Evolutionary conservation across 352 stramenopile species (phyloP), one percentile per base, ranked within the genome.

Genomic region (Pythium coloratum): DNA sequence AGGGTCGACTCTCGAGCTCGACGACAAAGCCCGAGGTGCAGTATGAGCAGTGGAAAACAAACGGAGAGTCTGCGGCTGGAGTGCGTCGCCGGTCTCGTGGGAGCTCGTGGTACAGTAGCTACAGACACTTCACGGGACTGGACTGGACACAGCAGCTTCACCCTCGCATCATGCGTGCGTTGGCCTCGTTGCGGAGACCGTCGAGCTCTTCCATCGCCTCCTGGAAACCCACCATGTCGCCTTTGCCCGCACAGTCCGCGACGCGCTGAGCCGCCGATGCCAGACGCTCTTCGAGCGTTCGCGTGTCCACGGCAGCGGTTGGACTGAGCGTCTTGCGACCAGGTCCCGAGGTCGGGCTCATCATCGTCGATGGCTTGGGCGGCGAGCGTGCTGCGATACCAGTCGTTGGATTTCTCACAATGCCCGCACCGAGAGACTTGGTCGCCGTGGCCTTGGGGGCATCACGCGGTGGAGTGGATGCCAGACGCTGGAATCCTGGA

Each of bases 201-300:
- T 92, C 86, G 26, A 94, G 69, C 64, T 92, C 84, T 55, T 87
- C 79, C 84, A 94, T 94, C 38, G 86, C 86, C 20, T 82, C 76
- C 67, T 94, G 80, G 77, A 92, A 94, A 36, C 81, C 85, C 47
- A 78, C 66, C 86, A 94, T 94, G 71, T 94, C 84, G 33, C 82
- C 80, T 51, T 90, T 91, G 50, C 74, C 77, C 46, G 92, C 86
- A 40, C 86, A 94, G 40, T 91, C 81, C 7, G 86, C 84, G 20
- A 94, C 82, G 34, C 67, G 76, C 67, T 94, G 84, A 2, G 84
- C 86, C 20, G 84, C 82, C 9, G 76, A 68, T 28, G 84, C 81
- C 14, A 94, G 75, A 5, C 84, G 78, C 62, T 94, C 84, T 56
- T 94, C 84, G 30, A 92, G 69, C 18, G 69, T 60, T 32, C 65